These are phyloP conservation scores for Halenospora varia DNA, from an alignment of 495 filamentous ascomycete species.

Conservation along the genomic window DNA sequence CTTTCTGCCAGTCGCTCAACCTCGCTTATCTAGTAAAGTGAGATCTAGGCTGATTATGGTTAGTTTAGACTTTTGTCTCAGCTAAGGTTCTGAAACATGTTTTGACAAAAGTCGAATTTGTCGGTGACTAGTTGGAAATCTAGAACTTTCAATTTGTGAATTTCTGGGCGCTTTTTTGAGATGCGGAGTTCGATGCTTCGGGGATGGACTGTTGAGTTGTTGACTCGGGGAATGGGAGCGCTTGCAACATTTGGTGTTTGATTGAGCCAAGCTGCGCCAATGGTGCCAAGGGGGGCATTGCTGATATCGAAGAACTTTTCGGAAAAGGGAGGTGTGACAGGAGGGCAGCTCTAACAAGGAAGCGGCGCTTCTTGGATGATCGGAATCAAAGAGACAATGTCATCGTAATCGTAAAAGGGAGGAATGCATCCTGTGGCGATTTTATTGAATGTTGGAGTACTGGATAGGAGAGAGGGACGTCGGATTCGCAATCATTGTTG, in stretches of 20 bases:
- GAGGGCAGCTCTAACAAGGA: neutral
- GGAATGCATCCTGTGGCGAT: too few species aligned
- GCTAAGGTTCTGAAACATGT: neutral
- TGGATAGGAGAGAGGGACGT: neutral
- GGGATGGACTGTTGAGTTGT: neutral
- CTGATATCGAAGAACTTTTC: neutral
- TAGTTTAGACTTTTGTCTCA: too few species aligned
- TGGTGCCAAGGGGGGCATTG: neutral
- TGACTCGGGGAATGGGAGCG: neutral
- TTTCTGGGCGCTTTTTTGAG: neutral
- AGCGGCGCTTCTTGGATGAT: too few species aligned
- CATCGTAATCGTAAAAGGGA: too few species aligned
- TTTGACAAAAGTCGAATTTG: neutral
- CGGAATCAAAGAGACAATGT: too few species aligned
- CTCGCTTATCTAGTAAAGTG: neutral
- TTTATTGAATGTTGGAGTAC: too few species aligned
- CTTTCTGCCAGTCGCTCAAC: neutral
- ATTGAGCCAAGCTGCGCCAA: neutral
- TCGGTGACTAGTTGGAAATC: neutral
- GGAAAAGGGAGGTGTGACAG: neutral
- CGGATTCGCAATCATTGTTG: neutral
- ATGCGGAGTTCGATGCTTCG: neutral
- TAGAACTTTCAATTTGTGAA: neutral
- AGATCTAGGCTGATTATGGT: neutral
- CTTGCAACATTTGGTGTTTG: too few species aligned